Evolutionary conservation across 208 protist genomes (phyloP), one percentile per base, ranked within the genome.

Genomic region (Trypanosoma avium): DNA sequence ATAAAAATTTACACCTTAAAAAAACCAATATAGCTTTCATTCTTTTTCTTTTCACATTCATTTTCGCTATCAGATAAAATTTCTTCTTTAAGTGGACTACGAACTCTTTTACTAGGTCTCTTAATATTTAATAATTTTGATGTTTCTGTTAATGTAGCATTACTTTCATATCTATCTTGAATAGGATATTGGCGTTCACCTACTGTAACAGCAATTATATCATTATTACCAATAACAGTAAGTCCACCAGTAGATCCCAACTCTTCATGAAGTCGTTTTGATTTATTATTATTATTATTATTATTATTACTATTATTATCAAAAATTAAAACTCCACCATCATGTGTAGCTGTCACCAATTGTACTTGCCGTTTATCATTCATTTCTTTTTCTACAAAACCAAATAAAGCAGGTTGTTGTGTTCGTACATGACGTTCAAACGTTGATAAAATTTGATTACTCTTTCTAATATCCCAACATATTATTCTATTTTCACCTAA

Each of bases 401-500:
- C 66, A 54, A 88, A 89, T 42, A 79, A 61, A n/a, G 73, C 77
- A 0, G 63, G 67, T 38, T 88, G 81, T 26, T 81, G 77, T 35
- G 79, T 87, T n/a, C 24, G 21, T 21, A 83, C 24, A 10, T 53
- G 56, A 12, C 82, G 71, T 0, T 52, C 35, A 38, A 81, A 67
- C 13, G 56, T 64, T 26, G 49, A 45, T 12, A 92, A 53, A 15
- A 77, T 52, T 17, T 57, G 30, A 24, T 53, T 54, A 21, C 80
- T 73, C 15, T 62, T 56, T 3, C 86, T 79, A 40, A 89, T 48
- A 53, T 92, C 86, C 86, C 86, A 92, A 71, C 82, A 80, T 8
- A 79, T 40, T 48, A 92, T 85, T 46, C 74, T 54, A 29, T 73
- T 73, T 17, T 87, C 81, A 2, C 76, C 62, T 13, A 61, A n/a